Base-by-base conservation (phyloP, 208 protist genomes). In the Herpetomonas samuelpessoai region DNA sequence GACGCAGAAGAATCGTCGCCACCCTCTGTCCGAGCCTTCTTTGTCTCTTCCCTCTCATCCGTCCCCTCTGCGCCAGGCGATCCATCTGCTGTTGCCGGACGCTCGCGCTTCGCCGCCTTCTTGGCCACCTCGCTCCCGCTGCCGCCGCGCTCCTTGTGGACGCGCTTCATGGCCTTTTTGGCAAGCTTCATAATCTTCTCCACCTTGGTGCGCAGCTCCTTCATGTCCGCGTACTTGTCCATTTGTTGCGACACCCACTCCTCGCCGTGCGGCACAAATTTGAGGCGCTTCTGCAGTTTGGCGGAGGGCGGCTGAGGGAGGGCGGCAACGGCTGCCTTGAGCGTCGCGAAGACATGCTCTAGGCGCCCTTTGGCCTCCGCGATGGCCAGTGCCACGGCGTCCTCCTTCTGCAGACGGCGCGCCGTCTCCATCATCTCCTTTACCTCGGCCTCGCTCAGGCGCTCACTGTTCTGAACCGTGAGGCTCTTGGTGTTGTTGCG, bases 401-500 rank as follows among this genome's bases (percentile, higher is more conserved):
- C 83, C 14, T 70, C 74, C 7, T 50, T 57, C n/a, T 68, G 41
- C 16, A 88, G 59, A 44, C 71, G 70, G 38, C 71, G 62, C 41
- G 83, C 61, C 44, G 61, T 52, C 14, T 76, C 44, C n/a, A 76
- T 79, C 90, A 93, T 93, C 44, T 71, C 39, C 53, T 69, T 47
- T 47, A 96, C 81, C 52, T 76, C 73, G 48, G 7, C 71, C 12
- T 82, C 77, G 16, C 76, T 88, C 31, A 96, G 83, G 1, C 85
- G 70, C 22, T 88, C 83, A 49, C 21, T 58, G 68, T 73, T 87
- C 31, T 86, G 97, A 57, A 99, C 98, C 27, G 91, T 88, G 60
- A 99, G 98, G 51, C 96, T 98, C 58, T 96, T 82, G 18, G 47
- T 68, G 46, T 90, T 83, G 64, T 69, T 88, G 22, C 96, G 96